Evolutionary conservation across 192 early-diverging fungal species (phyloP), one percentile per base, ranked within the genome.

Genomic region (Thamnidium elegans): DNA sequence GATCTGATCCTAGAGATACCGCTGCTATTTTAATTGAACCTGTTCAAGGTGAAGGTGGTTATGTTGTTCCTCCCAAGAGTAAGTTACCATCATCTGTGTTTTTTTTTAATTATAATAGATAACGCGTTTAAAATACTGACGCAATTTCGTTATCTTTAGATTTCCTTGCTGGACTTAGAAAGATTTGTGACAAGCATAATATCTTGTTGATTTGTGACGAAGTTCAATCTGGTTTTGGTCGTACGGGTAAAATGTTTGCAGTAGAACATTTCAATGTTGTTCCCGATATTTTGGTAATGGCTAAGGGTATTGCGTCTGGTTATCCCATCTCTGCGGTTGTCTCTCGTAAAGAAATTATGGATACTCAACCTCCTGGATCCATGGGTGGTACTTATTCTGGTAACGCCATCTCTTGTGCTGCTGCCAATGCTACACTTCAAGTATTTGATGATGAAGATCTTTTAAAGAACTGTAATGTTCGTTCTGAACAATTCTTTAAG

Each of bases 331-430:
- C 70, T 26, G 70, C 61, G 15, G 76, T 79, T 73, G 77, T 72
- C 15, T 69, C 73, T 4, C 52, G 53, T 19, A 71, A 72, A 44
- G 74, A 76, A 48, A 50, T 79, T 30, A 73, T 77, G 74, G 78
- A 77, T 50, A 61, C 31, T 15, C 75, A 76, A 51, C 74, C 67
- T 7, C 59, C 78, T 46, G 78, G 78, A 55, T 66, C 70, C 19
- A 79, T 79, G 78, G 78, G 78, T 21, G 74, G 75, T 39, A 79
- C 78, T 20, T 79, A 79, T 45, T 31, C 58, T 20, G 77, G 77
- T 42, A 79, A 76, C 42, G 67, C 64, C 11, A 58, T 79, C 19
- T 34, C 69, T 7, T 76, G 74, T 56, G 78, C 78, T n/a, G 75
- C 78, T 42, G 78, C 78, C 20, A 70, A 66, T 7, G 78, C 73